phyloP scores from a whole-genome alignment of 176 grass and related monocot species.

The Oryza officinalis region DNA sequence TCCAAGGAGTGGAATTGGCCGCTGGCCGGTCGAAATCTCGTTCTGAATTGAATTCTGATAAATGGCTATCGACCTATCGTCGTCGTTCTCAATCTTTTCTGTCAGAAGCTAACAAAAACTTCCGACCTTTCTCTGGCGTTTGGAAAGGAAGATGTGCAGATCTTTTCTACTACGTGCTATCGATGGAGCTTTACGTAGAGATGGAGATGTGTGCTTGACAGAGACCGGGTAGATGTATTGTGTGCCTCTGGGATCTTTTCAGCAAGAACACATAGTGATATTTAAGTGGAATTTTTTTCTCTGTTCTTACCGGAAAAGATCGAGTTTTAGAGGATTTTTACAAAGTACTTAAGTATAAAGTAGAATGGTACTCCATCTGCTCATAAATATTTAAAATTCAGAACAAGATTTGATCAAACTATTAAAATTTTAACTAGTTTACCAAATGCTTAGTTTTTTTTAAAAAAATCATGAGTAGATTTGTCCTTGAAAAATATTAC shows the following conservation, averaged over 20 bases:
- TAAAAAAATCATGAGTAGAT: too few relatives aligned
- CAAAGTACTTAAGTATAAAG: not conserved
- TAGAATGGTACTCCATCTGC: too few relatives aligned
- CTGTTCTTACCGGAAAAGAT: not conserved
- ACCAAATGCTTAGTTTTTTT: too few relatives aligned
- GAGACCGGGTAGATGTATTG: not conserved
- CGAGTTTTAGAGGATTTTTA: not conserved
- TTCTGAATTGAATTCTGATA: constrained; percentile 24
- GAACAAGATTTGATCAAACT: too few relatives aligned
- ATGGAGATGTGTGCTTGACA: not conserved
- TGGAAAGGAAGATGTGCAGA: constrained; percentile 2
- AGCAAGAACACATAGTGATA: not conserved
- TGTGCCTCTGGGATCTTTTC: not conserved
- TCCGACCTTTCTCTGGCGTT: not conserved
- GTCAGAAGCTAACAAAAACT: not conserved
- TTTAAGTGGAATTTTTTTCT: not conserved
- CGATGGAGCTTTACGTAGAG: not conserved
- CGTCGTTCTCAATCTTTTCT: constrained; percentile 6
- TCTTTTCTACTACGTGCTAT: not conserved
- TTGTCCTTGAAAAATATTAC: too few relatives aligned
- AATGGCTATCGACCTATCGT: constrained; percentile 2
- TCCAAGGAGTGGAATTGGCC: constrained; percentile 23
- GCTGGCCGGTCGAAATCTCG: constrained; percentile 26
- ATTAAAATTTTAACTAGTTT: too few relatives aligned
- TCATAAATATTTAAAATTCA: too few relatives aligned